Conservation (phyloP, 2,329 filamentous ascomycete genomes). For the Ophiostoma sp. region DNA sequence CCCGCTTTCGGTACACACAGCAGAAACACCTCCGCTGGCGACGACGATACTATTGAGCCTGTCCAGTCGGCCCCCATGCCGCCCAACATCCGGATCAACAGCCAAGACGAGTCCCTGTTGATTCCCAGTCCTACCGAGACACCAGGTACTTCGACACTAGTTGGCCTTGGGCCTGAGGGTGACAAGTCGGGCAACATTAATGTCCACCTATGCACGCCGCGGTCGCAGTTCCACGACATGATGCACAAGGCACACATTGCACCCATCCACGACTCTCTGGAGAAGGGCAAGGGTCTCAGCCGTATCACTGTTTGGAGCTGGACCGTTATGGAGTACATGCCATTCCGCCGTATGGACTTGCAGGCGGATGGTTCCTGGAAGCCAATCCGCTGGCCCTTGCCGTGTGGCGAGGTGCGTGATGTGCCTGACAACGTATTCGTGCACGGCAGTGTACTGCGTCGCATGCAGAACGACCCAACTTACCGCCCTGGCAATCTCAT, state of each 20-base stretch:
- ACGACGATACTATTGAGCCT: constrained; percentile 8
- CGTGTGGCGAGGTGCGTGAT: constrained; percentile 71
- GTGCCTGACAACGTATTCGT: constrained; percentile 65
- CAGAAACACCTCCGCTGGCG: neutral
- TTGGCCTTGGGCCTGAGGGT: neutral
- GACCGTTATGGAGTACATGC: constrained; percentile 77
- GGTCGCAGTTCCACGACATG: constrained; percentile 48
- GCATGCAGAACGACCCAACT: constrained; percentile 57
- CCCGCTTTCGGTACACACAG: neutral
- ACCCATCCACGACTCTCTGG: constrained; percentile 64
- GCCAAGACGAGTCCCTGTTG: constrained; percentile 29
- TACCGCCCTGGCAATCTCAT: constrained; percentile 79
- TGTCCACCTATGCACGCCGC: constrained; percentile 25
- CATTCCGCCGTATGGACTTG: constrained; percentile 76
- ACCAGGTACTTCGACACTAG: constrained; percentile 24
- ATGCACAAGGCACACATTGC: constrained; percentile 53
- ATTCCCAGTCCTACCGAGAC: constrained; percentile 21
- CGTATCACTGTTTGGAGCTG: constrained; percentile 56
- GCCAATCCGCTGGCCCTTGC: constrained; percentile 74
- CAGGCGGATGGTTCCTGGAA: constrained; percentile 68
- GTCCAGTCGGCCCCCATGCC: constrained; percentile 17
- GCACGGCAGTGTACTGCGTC: constrained; percentile 67
- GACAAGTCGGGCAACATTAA: neutral
- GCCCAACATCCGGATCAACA: constrained; percentile 37
- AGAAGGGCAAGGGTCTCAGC: constrained; percentile 56